phyloP scores from a whole-genome alignment of 73 alveolate species.

The Stentor roeselii region DNA sequence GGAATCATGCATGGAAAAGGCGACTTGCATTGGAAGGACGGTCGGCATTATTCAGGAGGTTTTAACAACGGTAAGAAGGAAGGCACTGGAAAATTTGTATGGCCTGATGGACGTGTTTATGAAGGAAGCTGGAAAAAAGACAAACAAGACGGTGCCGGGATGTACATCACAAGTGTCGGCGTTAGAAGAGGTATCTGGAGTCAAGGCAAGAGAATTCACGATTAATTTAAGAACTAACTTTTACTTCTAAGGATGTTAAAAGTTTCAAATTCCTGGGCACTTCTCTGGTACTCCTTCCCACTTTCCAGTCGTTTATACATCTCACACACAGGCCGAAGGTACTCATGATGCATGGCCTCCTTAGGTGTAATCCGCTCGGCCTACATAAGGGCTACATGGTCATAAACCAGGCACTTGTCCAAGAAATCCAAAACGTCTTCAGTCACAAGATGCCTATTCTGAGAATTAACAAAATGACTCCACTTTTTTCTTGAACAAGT shows the following conservation, averaged over 20 bases:
- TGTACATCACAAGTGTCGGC: not conserved
- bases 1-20: slow-evolving; percentile 48
- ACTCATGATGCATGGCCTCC: slow-evolving; percentile 94
- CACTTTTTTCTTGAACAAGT: slow-evolving; percentile 60
- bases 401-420: slow-evolving; percentile 89
- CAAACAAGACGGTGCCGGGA: slow-evolving; percentile 15
- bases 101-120: slow-evolving; percentile 16
- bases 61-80: not conserved
- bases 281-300: too few species aligned
- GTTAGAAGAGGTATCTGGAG: not conserved
- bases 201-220: not conserved
- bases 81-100: not conserved
- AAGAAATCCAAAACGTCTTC: slow-evolving; percentile 92
- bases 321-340: too few species aligned
- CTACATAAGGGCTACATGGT: slow-evolving; percentile 69
- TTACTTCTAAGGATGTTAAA: too few species aligned
- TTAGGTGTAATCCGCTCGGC: slow-evolving; percentile 82
- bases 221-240: too few species aligned
- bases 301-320: too few species aligned
- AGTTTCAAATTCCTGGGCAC: too few species aligned
- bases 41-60: not conserved
- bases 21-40: slow-evolving; percentile 38
- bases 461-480: slow-evolving; percentile 73
- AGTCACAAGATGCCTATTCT: slow-evolving; percentile 78
- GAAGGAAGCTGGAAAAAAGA: slow-evolving; percentile 14